Evolutionary conservation across 2,329 filamentous ascomycete genomes (phyloP).

Genomic region (Calonectria honghensis): DNA sequence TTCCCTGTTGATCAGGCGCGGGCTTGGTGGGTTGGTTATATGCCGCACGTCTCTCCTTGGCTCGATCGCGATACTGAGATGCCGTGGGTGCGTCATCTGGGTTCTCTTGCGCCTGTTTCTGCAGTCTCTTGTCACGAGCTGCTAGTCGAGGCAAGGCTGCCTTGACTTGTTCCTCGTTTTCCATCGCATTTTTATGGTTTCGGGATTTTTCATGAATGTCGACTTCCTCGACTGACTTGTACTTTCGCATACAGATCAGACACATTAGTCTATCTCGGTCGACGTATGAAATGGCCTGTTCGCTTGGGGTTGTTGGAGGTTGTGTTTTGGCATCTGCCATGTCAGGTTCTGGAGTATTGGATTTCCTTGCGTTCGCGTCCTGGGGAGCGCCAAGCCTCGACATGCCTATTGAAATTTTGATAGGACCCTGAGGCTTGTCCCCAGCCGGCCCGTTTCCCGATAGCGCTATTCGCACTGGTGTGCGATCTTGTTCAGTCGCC

Average conservation of each 20-base stretch:
- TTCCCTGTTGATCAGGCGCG: slow-evolving; percentile 59
- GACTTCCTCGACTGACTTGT: slow-evolving; percentile 65
- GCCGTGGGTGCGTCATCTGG: slow-evolving; percentile 52
- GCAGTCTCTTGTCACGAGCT: slow-evolving; percentile 61
- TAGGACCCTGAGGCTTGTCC: slow-evolving; percentile 52
- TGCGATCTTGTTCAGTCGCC: slow-evolving; percentile 46
- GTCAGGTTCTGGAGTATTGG: slow-evolving; percentile 39
- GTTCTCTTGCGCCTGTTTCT: slow-evolving; percentile 56
- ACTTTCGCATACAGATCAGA: slow-evolving; percentile 68
- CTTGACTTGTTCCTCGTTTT: slow-evolving; percentile 68
- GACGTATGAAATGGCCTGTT: slow-evolving; percentile 69
- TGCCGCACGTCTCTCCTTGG: slow-evolving; percentile 78
- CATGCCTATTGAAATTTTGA: slow-evolving; percentile 59
- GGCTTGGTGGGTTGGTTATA: slow-evolving; percentile 78
- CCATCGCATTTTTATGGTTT: slow-evolving; percentile 64
- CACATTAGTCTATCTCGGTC: slow-evolving; percentile 71
- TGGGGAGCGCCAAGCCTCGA: slow-evolving; percentile 45
- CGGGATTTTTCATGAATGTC: slow-evolving; percentile 65
- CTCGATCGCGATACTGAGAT: slow-evolving; percentile 77
- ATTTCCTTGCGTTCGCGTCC: slow-evolving; percentile 34
- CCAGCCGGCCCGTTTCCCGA: slow-evolving; percentile 37
- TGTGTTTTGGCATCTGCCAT: slow-evolving; percentile 25
- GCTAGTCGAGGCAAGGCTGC: slow-evolving; percentile 65
- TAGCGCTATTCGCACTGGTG: slow-evolving; percentile 49
- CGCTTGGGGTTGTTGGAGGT: slow-evolving; percentile 23